phyloP scores from a whole-genome alignment of 345 rosid species.

The Arabis hirsuta region DNA sequence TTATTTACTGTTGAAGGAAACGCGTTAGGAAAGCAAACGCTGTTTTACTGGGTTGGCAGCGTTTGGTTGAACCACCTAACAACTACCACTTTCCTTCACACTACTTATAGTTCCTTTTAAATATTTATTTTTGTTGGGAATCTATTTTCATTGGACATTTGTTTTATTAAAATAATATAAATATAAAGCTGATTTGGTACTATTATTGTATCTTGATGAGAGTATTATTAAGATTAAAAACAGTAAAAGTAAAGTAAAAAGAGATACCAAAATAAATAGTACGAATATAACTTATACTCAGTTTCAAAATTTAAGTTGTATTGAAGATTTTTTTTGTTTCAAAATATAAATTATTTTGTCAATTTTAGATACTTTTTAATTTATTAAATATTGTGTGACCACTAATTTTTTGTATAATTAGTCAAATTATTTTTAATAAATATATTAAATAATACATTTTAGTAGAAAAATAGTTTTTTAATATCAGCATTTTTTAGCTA shows the following conservation, averaged over 20 bases:
- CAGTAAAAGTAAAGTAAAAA: neutral
- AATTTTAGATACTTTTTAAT: too few relatives aligned
- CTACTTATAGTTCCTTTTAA: conserved; percentile 44
- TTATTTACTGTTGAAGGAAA: conserved; percentile 44
- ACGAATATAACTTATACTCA: too few relatives aligned
- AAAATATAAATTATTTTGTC: too few relatives aligned
- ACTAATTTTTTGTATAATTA: too few relatives aligned
- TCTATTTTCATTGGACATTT: conserved; percentile 22
- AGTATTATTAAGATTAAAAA: neutral
- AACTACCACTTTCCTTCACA: conserved; percentile 74
- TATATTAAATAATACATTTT: too few relatives aligned
- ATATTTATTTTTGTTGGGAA: conserved; percentile 18
- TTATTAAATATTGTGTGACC: too few relatives aligned
- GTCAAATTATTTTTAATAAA: too few relatives aligned
- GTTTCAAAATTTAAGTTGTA: too few relatives aligned
- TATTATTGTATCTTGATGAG: conserved; percentile 3
- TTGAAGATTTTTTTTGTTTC: too few relatives aligned
- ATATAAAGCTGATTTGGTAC: conserved; percentile 15
- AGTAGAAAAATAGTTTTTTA: too few relatives aligned
- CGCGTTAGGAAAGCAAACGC: conserved; percentile 57
- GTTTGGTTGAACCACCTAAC: conserved; percentile 99
- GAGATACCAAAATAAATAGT: neutral
- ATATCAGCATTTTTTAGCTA: too few relatives aligned
- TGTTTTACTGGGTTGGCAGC: conserved; percentile 70
- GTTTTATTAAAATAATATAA: neutral